Evolutionary conservation across 768 basidiomycete genomes (phyloP).

Genomic region (Boletus patriciae): DNA sequence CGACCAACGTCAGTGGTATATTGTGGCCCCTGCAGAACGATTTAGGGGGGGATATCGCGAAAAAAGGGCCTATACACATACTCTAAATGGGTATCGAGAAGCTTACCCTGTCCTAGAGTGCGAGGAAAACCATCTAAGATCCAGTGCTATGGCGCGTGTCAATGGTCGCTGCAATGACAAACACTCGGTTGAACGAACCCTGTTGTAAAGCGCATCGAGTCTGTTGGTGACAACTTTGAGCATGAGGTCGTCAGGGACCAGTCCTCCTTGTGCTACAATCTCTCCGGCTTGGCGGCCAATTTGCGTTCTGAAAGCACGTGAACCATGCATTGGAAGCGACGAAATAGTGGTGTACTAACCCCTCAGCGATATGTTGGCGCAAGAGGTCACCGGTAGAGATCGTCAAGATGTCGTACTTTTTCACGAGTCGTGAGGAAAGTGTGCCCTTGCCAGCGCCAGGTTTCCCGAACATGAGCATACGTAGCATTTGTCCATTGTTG

Average conservation of each 20-base stretch:
- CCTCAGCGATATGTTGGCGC: conserved; percentile 76
- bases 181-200: conserved; percentile 41
- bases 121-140: conserved; percentile 92
- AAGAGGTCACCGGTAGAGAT: conserved; percentile 85
- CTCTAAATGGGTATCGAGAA: conserved; percentile 77
- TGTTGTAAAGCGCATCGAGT: conserved; percentile 63
- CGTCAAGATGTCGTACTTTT: conserved; percentile 76
- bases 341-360: conserved; percentile 14
- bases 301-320: conserved; percentile 49
- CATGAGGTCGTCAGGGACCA: conserved; percentile 80
- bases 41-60: not conserved
- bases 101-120: conserved; percentile 77
- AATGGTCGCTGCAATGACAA: not conserved
- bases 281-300: conserved; percentile 73
- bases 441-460: conserved; percentile 85
- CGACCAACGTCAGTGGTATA: conserved; percentile 72
- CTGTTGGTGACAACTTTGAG: conserved; percentile 73
- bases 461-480: conserved; percentile 61
- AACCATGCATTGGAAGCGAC: not conserved
- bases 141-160: conserved; percentile 62
- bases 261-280: conserved; percentile 74
- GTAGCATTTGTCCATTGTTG: conserved; percentile 31
- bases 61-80: conserved; percentile 33
- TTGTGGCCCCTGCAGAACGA: conserved; percentile 49
- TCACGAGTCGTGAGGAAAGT: conserved; percentile 67